Evolutionary conservation across 495 filamentous ascomycete genomes (phyloP).

Genomic region (Hyaloscypha finlandica): DNA sequence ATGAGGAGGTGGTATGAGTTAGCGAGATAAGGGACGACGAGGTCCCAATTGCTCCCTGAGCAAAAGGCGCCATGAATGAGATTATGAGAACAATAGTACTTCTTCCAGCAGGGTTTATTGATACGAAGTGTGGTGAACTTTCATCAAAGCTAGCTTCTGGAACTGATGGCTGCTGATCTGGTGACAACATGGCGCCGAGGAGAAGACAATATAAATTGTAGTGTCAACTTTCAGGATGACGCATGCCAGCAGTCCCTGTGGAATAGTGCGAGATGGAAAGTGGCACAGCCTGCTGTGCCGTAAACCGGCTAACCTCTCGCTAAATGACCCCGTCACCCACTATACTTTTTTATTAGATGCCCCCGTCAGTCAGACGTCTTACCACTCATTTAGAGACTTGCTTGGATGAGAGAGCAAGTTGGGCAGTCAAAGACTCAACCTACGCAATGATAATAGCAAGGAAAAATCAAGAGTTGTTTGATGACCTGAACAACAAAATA

Average conservation of each 20-base stretch:
- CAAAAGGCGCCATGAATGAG: slow-evolving; percentile 12
- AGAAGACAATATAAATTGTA: neutral
- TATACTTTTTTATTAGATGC: no score
- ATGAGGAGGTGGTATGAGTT: slow-evolving; percentile 13
- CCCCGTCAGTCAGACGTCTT: no score
- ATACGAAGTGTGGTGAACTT: neutral
- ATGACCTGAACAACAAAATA: no score
- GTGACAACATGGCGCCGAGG: neutral
- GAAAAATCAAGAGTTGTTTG: no score
- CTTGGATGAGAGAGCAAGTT: no score
- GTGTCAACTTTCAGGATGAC: neutral
- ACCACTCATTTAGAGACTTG: no score
- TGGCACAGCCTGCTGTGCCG: neutral
- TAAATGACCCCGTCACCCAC: neutral
- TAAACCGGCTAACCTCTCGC: neutral
- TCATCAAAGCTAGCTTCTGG: neutral
- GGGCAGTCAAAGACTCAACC: no score
- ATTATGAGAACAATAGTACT: slow-evolving; percentile 11
- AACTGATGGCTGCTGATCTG: neutral
- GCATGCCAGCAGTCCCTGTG: neutral
- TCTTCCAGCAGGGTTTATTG: slow-evolving; percentile 2
- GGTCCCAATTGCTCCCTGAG: slow-evolving; percentile 9
- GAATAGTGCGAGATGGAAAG: no score
- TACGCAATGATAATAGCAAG: no score
- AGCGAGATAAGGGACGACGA: slow-evolving; percentile 6